Conservation (phyloP, 179 eudicot genomes). For the Heliamphora pulchella region DNA sequence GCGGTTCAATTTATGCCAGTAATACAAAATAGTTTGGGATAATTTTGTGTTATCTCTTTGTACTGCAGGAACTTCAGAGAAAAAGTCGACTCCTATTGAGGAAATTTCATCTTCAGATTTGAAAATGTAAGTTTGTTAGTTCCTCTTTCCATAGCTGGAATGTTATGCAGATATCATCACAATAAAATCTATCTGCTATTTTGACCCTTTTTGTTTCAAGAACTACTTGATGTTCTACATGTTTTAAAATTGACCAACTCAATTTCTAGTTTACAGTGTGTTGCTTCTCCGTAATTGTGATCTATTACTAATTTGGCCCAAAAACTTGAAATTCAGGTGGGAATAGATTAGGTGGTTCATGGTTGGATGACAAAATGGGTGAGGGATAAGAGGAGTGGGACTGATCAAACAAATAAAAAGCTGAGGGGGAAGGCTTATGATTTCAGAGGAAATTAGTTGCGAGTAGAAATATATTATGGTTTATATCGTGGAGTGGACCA, state of each 20-base stretch:
- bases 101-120: constrained; percentile 63
- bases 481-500: no score
- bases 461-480: no score
- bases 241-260: background rate
- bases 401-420: no score
- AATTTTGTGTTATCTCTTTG: constrained; percentile 13
- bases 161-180: background rate
- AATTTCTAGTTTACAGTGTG: background rate
- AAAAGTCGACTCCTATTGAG: constrained; percentile 38
- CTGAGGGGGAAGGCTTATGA: no score
- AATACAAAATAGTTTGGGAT: background rate
- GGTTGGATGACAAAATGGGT: no score
- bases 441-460: no score
- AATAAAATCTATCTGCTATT: background rate
- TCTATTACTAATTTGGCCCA: no score
- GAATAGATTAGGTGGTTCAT: no score
- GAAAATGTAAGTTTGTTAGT: constrained; percentile 52
- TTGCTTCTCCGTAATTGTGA: no score
- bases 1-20: background rate
- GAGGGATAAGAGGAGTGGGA: no score
- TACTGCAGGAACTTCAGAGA: constrained; percentile 62
- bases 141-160: background rate
- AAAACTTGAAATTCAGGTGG: no score
- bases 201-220: background rate
- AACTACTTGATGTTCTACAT: background rate